These are phyloP conservation scores for Aspergillus versicolor DNA, from an alignment of 2,329 filamentous ascomycete genomes.

Conservation along the genomic window DNA sequence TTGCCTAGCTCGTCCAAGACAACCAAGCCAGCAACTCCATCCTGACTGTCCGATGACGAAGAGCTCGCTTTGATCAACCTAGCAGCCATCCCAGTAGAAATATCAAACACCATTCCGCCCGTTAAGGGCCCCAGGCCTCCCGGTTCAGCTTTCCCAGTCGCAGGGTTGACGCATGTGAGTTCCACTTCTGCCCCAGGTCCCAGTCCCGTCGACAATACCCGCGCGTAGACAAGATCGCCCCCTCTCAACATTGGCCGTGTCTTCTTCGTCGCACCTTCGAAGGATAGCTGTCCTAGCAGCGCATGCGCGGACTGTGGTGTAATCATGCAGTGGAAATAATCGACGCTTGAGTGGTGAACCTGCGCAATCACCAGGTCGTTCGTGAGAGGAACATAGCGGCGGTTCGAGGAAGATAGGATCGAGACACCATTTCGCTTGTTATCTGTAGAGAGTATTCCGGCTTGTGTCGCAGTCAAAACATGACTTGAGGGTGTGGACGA, in stretches of 20 bases:
- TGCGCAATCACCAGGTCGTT: constrained; percentile 88
- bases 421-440: constrained; percentile 40
- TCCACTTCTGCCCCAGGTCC: constrained; percentile 85
- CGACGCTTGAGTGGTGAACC: constrained; percentile 70
- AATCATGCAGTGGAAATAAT: constrained; percentile 77
- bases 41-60: constrained; percentile 29
- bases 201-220: constrained; percentile 73
- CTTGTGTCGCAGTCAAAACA: constrained; percentile 34
- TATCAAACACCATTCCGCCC: constrained; percentile 80
- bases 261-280: constrained; percentile 90
- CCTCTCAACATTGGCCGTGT: constrained; percentile 74
- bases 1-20: constrained; percentile 79
- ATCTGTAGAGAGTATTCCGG: constrained; percentile 39
- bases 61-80: constrained; percentile 58
- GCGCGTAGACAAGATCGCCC: constrained; percentile 84
- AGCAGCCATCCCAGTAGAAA: constrained; percentile 80
- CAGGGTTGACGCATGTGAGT: constrained; percentile 81
- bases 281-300: constrained; percentile 81
- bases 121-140: constrained; percentile 82
- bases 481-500: constrained; percentile 55
- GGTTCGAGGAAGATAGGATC: constrained; percentile 37
- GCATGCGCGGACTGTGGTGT: constrained; percentile 64
- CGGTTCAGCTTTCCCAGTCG: constrained; percentile 81
- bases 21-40: constrained; percentile 62
- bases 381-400: constrained; percentile 73